phyloP scores from a whole-genome alignment of 106 monocot genomes.

The Narthecium ossifragum region DNA sequence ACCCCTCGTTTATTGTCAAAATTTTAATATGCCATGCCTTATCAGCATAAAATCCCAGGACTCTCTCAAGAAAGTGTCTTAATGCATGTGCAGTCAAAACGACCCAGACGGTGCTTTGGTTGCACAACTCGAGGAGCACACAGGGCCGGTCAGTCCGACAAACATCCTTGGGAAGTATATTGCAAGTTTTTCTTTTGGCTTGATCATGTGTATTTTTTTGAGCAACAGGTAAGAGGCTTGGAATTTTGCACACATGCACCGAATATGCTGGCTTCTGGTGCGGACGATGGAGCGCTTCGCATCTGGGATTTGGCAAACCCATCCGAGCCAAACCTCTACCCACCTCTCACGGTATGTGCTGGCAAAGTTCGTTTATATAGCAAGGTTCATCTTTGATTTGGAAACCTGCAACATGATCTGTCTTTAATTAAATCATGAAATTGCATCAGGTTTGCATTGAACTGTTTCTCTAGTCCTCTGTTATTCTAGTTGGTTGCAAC shows the following conservation, averaged over 20 bases:
- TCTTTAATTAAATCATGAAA: no score
- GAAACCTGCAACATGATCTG: no score
- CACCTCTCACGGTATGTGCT: constrained; percentile 62
- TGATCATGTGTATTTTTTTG: neutral
- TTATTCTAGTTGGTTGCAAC: no score
- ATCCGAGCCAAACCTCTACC: constrained; percentile 55
- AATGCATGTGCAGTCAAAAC: constrained; percentile 50
- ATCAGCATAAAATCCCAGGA: no score
- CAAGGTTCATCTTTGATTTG: no score
- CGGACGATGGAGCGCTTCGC: constrained; percentile 90
- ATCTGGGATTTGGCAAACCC: constrained; percentile 91
- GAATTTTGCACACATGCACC: constrained; percentile 67
- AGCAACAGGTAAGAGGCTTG: constrained; percentile 75
- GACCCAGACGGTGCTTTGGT: constrained; percentile 58
- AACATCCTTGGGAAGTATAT: no score
- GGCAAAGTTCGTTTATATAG: no score
- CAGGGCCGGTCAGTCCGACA: constrained; percentile 64
- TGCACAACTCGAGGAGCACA: constrained; percentile 72
- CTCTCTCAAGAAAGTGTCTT: no score
- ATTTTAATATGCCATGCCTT: no score
- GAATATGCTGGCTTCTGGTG: constrained; percentile 90
- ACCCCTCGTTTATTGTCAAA: no score
- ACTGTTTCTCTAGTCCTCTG: no score
- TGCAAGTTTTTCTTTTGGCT: neutral
- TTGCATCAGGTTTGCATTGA: no score